Percentiles rank a stretch among this genome's conserved stretches.
phyloP scores from a whole-genome alignment of 225 moss, liverwort and hornwort species.

The Pseudisothecium myosuroides region DNA sequence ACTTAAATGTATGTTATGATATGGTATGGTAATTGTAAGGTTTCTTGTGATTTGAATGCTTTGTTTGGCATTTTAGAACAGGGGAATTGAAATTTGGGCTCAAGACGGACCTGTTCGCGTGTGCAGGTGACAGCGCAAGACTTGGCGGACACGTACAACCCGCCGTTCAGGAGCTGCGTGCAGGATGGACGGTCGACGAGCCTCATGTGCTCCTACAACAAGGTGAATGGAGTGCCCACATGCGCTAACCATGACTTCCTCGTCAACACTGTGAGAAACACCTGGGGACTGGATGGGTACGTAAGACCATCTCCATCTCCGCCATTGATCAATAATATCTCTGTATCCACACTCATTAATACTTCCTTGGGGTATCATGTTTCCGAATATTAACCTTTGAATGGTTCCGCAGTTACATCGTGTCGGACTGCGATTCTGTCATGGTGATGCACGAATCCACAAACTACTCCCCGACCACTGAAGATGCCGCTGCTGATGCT shows the following conservation, averaged over 20 bases:
- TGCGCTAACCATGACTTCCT: slow-evolving; percentile 73
- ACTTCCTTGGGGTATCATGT: not conserved
- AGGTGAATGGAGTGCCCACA: slow-evolving; percentile 75
- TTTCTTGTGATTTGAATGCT: not conserved
- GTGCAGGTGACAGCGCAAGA: slow-evolving; percentile 77
- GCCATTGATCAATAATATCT: not conserved
- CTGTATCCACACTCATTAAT: not conserved
- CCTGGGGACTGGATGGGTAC: slow-evolving; percentile 71
- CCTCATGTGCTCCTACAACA: slow-evolving; percentile 88
- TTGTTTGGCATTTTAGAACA: not conserved
- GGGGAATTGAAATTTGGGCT: not conserved
- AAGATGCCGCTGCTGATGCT: slow-evolving; percentile 79
- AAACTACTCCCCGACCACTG: slow-evolving; percentile 50
- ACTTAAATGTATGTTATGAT: not conserved
- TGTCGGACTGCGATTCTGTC: slow-evolving; percentile 92
- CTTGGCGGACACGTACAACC: slow-evolving; percentile 86
- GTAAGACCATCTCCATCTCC: not conserved
- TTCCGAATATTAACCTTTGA: not conserved
- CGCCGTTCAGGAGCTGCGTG: slow-evolving; percentile 71
- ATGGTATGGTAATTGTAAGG: not conserved
- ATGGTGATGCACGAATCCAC: slow-evolving; percentile 72
- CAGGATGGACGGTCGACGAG: slow-evolving; percentile 67
- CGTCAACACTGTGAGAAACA: slow-evolving; percentile 38
- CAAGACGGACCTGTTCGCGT: not conserved
- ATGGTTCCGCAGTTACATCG: slow-evolving; percentile 50